Evolutionary conservation across 2,329 filamentous ascomycete species (phyloP), one percentile per base, ranked within the genome.

Genomic region (Hypoxylon sp.): DNA sequence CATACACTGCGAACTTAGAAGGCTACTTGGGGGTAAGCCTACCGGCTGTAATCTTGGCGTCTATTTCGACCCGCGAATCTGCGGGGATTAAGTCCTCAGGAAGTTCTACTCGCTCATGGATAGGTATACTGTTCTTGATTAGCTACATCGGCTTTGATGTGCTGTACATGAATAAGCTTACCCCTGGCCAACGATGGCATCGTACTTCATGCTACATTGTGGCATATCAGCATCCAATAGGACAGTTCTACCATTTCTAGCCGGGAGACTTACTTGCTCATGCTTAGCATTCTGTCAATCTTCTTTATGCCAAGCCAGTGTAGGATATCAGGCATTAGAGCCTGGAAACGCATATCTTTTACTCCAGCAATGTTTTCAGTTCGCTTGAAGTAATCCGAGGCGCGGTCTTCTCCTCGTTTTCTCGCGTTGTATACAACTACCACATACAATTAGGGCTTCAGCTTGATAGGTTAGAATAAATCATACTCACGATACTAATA

Each of bases 301-400:
- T 98, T 98, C 78, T 92, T 96, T 77, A 99, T 97, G 67, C 96
- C 96, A 29, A 99, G 87, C 96, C 96, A 98, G 81, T 98, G 96
- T 57, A 98, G 85, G 71, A 98, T 97, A 78, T 97, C 94, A 32
- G 96, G 95, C 96, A 98, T 98, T 58, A 99, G 84, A 27, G 95
- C 95, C 83, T 98, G 96, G 85, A 98, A 98, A 39, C 96, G 90
- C 95, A 98, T 98, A 73, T 89, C 91, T 79, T 97, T 97, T 71
- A 98, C 95, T 66, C 96, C 96, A 7, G 96, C 96, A 77, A 99
- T 96, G 78, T 97, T 97, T 80, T 97, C 95, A n/a, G 95, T 98
- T 61, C 96, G 87, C 81, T 95, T 91, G 83, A 98, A 98, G 81
- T 98, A 98, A 78, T 97, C 93, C 73, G 91, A 95, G 21, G 94